phyloP scores from a whole-genome alignment of 164 flowering plant genomes.

The Liriodendron chinense region DNA sequence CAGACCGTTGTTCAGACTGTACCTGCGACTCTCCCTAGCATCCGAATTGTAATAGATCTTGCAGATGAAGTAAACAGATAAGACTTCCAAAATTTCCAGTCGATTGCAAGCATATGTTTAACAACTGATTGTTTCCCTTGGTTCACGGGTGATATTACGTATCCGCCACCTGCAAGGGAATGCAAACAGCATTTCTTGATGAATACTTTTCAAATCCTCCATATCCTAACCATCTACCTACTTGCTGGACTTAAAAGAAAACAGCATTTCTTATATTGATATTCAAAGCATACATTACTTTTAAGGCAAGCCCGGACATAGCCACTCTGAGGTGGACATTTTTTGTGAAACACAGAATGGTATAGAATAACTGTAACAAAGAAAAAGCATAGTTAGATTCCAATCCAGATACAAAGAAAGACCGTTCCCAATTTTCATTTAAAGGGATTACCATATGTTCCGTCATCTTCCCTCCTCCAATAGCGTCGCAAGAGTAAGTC shows the following conservation, averaged over 20 bases:
- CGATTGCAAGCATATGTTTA: slow-evolving; percentile 92
- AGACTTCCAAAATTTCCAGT: slow-evolving; percentile 86
- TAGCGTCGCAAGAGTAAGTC: slow-evolving; percentile 76
- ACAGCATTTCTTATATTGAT: not conserved
- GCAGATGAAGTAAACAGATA: slow-evolving; percentile 51
- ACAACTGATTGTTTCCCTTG: slow-evolving; percentile 74
- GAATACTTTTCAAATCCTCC: not conserved
- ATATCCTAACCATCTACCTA: not conserved
- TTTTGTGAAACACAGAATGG: slow-evolving; percentile 81
- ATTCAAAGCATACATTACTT: slow-evolving; percentile 80
- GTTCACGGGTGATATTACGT: slow-evolving; percentile 67
- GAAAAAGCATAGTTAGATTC: slow-evolving; percentile 9
- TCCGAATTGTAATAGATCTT: slow-evolving; percentile 61
- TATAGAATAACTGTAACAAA: slow-evolving; percentile 70
- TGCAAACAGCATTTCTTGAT: not conserved
- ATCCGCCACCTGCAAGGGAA: slow-evolving; percentile 80
- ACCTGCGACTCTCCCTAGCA: slow-evolving; percentile 91
- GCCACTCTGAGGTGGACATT: slow-evolving; percentile 57
- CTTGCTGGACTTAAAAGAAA: not conserved
- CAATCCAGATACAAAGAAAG: slow-evolving; percentile 3
- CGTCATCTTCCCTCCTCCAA: slow-evolving; percentile 98
- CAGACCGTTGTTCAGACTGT: not conserved
- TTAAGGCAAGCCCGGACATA: slow-evolving; percentile 90
- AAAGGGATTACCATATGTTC: slow-evolving; percentile 72
- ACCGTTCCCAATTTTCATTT: not conserved